These are phyloP conservation scores for Ottelia alismoides DNA, from an alignment of 106 monocot genomes.

Conservation along the genomic window DNA sequence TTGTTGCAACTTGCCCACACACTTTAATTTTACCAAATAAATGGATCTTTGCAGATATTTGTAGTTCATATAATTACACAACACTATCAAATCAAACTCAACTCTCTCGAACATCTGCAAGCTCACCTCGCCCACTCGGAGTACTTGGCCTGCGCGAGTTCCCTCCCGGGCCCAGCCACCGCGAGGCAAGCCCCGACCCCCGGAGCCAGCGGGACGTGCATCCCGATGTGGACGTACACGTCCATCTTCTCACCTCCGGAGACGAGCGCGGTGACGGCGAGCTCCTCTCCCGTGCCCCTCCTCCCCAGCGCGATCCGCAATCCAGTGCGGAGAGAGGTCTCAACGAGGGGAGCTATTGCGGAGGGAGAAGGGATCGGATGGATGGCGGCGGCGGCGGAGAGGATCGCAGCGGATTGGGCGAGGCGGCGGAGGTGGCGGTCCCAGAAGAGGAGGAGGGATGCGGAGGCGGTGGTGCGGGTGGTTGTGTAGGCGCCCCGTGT, in stretches of 20 bases:
- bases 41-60: too few relatives aligned
- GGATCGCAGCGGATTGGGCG: slow-evolving; percentile 27
- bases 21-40: too few relatives aligned
- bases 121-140: slow-evolving; percentile 71
- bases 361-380: too few relatives aligned
- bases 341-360: too few relatives aligned
- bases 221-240: slow-evolving; percentile 52
- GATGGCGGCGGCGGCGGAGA: slow-evolving; percentile 6
- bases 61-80: too few relatives aligned
- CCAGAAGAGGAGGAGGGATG: slow-evolving; percentile 49
- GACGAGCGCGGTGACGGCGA: slow-evolving; percentile 70
- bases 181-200: slow-evolving; percentile 41
- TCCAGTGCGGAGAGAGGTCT: too few relatives aligned
- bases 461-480: slow-evolving; percentile 33
- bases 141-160: slow-evolving; percentile 59
- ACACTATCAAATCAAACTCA: too few relatives aligned
- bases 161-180: slow-evolving; percentile 61
- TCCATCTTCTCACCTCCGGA: slow-evolving; percentile 20
- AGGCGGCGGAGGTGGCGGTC: slow-evolving; percentile 65
- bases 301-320: slow-evolving; percentile 18
- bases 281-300: slow-evolving; percentile 22
- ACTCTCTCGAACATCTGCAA: too few relatives aligned
- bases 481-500: slow-evolving; percentile 68
- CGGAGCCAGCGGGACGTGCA: slow-evolving; percentile 42
- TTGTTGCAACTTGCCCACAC: too few relatives aligned